These are phyloP conservation scores for Zelonia costaricensis DNA, from an alignment of 208 protist species.

Conservation along the genomic window DNA sequence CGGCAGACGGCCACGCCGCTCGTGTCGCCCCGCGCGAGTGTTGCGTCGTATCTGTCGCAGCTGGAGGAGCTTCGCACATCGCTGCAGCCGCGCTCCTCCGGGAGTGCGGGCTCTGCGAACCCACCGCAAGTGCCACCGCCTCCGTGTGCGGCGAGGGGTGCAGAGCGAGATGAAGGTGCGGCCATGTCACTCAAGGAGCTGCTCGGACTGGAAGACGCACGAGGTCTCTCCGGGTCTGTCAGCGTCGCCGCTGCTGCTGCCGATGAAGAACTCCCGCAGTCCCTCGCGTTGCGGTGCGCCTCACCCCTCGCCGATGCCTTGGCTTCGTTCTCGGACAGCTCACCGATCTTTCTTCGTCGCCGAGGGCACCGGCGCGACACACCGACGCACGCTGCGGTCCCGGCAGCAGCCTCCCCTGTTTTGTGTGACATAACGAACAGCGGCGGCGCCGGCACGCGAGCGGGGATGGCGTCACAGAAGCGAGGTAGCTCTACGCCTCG, in stretches of 20 bases:
- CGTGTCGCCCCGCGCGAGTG: slow-evolving; percentile 6
- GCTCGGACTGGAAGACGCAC: background rate
- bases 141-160: background rate
- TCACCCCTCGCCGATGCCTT: background rate
- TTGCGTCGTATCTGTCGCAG: slow-evolving; percentile 1
- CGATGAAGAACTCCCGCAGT: no score
- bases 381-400: no score
- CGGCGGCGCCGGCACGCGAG: no score
- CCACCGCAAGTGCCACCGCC: no score
- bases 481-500: no score
- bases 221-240: background rate
- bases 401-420: background rate
- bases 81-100: no score
- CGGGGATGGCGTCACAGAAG: background rate
- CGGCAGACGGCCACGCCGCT: no score
- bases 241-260: background rate
- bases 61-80: slow-evolving; percentile 2
- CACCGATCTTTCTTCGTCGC: slow-evolving; percentile 10
- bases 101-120: no score
- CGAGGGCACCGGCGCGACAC: background rate
- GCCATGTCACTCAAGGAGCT: background rate
- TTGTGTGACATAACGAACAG: background rate
- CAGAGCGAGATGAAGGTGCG: background rate
- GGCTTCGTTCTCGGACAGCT: background rate
- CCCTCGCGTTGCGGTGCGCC: no score